Conservation (phyloP, 1,284 basidiomycete genomes). For the Agroathelia rolfsii region DNA sequence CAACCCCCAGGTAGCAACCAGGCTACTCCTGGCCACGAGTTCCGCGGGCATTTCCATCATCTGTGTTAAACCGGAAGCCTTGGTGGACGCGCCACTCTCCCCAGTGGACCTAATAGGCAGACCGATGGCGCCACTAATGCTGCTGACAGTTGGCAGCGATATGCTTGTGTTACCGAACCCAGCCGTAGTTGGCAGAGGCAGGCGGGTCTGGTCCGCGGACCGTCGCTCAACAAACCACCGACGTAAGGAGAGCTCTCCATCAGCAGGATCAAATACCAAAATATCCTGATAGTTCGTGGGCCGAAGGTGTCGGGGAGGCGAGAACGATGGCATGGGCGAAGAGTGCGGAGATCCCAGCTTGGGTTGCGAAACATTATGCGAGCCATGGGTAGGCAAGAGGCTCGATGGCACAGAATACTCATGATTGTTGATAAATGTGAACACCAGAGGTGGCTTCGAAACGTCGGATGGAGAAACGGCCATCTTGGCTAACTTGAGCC, state of each 20-base stretch:
- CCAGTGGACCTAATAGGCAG: no score
- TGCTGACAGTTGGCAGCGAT: slow-evolving; percentile 36
- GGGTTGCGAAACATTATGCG: slow-evolving; percentile 22
- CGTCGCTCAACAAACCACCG: slow-evolving; percentile 38
- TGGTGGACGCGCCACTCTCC: slow-evolving; percentile 9
- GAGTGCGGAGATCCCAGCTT: slow-evolving; percentile 17
- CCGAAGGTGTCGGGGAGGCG: slow-evolving; percentile 24
- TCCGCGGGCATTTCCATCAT: slow-evolving; percentile 24
- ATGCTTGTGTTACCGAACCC: slow-evolving; percentile 29
- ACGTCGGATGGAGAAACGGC: slow-evolving; percentile 25
- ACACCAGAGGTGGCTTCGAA: slow-evolving; percentile 34
- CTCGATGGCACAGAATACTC: slow-evolving; percentile 26
- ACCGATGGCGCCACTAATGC: slow-evolving; percentile 17
- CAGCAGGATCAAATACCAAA: slow-evolving; percentile 53
- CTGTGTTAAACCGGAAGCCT: slow-evolving; percentile 24
- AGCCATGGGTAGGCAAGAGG: slow-evolving; percentile 29
- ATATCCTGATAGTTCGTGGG: slow-evolving; percentile 49
- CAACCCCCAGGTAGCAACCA: slow-evolving; percentile 62
- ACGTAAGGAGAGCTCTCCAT: slow-evolving; percentile 46
- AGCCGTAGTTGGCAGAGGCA: slow-evolving; percentile 6
- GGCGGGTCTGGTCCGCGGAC: slow-evolving; percentile 16
- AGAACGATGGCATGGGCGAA: slow-evolving; percentile 19
- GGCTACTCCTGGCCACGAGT: no score
- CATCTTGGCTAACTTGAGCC: slow-evolving; percentile 35
- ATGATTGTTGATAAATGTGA: slow-evolving; percentile 41